A percentile compares a stretch with the other conserved stretches of the same genome.
Conservation (phyloP, 805 yeast genomes). For the Starmerella cellae region DNA sequence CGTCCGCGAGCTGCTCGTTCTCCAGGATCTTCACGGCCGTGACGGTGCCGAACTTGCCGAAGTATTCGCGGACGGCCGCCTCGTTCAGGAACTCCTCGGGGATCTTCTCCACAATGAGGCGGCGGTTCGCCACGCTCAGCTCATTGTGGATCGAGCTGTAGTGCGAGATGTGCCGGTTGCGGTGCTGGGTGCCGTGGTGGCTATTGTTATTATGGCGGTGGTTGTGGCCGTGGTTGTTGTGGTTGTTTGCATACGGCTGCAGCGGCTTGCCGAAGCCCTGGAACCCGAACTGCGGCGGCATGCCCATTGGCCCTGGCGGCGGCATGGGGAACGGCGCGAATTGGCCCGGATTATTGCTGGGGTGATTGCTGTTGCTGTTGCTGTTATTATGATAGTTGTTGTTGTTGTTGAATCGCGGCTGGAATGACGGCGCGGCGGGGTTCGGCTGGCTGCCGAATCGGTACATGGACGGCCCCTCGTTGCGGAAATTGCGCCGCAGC, state of each 20-base stretch:
- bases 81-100: constrained; percentile 34
- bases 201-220: background rate
- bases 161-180: background rate
- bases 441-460: background rate
- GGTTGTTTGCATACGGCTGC: no score
- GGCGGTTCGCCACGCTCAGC: constrained; percentile 23
- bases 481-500: constrained; percentile 22
- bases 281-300: constrained; percentile 8
- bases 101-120: constrained; percentile 33
- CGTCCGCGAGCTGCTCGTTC: constrained; percentile 27
- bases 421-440: background rate
- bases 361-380: background rate
- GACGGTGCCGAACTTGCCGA: constrained; percentile 33
- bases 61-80: constrained; percentile 27
- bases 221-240: no score
- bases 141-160: constrained; percentile 18
- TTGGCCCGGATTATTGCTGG: background rate
- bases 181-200: background rate
- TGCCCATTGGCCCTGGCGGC: background rate
- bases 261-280: constrained; percentile 2
- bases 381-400: background rate
- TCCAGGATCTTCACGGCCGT: constrained; percentile 24
- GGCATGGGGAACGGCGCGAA: background rate
- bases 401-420: background rate
- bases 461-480: background rate